Conservation (phyloP, 345 rosid species). For the Salix exigua region DNA sequence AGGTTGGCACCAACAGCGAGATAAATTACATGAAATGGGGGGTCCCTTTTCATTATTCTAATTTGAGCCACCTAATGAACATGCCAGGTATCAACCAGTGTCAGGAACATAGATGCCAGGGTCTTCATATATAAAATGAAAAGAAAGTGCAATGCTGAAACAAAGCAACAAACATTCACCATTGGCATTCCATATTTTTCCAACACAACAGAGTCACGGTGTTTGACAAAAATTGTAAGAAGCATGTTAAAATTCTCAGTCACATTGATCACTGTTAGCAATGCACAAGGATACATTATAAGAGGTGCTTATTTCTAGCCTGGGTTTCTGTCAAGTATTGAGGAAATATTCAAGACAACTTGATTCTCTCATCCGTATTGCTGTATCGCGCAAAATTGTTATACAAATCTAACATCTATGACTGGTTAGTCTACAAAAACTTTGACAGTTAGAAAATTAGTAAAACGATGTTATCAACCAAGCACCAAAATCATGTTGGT, state of each 20-base stretch:
- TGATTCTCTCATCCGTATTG: background rate
- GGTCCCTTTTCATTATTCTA: conserved; percentile 50
- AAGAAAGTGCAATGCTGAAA: background rate
- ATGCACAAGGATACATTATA: too few species aligned
- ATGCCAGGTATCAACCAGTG: background rate
- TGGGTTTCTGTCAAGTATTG: too few species aligned
- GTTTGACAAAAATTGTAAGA: background rate
- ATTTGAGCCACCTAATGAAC: conserved; percentile 75
- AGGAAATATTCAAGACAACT: background rate
- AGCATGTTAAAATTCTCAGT: too few species aligned
- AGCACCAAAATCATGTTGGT: conserved; percentile 4
- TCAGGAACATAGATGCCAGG: conserved; percentile 6
- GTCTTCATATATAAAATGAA: background rate
- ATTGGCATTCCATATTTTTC: background rate
- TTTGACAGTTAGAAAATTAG: background rate
- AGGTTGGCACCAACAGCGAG: conserved; percentile 74
- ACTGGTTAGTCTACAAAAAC: background rate
- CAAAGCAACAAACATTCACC: background rate
- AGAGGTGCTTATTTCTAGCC: too few species aligned
- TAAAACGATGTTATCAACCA: background rate
- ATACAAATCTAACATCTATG: background rate
- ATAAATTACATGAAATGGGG: conserved; percentile 45
- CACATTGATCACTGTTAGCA: too few species aligned
- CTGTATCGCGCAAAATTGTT: background rate
- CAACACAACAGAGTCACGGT: background rate